Evolutionary conservation across 345 rosid genomes (phyloP).

Genomic region (Raphanus sativus): DNA sequence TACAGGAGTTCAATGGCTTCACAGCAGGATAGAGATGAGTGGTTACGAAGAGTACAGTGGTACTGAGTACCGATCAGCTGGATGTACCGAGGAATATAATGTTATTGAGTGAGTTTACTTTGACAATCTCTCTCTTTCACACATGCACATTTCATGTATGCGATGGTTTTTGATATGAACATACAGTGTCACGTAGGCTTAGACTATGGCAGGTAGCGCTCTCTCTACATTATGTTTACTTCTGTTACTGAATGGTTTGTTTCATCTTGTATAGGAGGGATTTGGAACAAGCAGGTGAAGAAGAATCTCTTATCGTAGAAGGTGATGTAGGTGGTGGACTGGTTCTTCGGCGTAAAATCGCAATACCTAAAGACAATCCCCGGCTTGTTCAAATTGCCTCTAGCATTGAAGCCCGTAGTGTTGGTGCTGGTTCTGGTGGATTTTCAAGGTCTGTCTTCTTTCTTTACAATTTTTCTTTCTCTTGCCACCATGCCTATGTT

Average conservation of each 20-base stretch:
- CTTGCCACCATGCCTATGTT: not conserved
- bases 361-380: slow-evolving; percentile 48
- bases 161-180: not conserved
- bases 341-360: slow-evolving; percentile 55
- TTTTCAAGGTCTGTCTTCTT: slow-evolving; percentile 65
- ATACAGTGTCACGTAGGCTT: not conserved
- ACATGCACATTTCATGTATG: not conserved
- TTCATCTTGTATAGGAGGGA: slow-evolving; percentile 55
- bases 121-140: not conserved
- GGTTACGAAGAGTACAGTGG: slow-evolving; percentile 94
- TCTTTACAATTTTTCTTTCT: not conserved
- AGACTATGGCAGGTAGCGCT: not conserved
- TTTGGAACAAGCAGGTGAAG: slow-evolving; percentile 76
- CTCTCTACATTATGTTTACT: not conserved
- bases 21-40: slow-evolving; percentile 69
- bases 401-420: slow-evolving; percentile 61
- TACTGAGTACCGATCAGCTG: slow-evolving; percentile 82
- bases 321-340: slow-evolving; percentile 83
- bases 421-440: slow-evolving; percentile 96
- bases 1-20: slow-evolving; percentile 88
- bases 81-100: slow-evolving; percentile 78
- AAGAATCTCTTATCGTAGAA: slow-evolving; percentile 66
- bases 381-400: slow-evolving; percentile 60
- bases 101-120: slow-evolving; percentile 63
- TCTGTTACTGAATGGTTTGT: slow-evolving; percentile 6